Conservation (phyloP, 805 yeast species). For the Kuraishia cidri region DNA sequence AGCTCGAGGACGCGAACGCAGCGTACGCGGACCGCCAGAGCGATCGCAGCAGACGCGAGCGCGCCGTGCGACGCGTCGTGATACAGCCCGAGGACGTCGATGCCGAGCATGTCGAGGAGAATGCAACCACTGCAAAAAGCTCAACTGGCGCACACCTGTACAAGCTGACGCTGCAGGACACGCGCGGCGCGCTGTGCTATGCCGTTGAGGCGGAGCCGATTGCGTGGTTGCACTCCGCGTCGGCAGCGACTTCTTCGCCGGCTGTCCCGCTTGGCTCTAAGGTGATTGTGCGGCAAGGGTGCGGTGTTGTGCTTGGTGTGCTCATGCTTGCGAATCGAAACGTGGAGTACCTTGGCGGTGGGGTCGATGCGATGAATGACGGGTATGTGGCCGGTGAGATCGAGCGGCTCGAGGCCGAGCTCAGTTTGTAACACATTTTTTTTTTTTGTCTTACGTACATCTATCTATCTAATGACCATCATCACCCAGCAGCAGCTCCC, state of each 20-base stretch:
- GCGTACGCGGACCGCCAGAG: slow-evolving; percentile 49
- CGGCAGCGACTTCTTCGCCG: too few relatives aligned
- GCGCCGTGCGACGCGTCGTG: slow-evolving; percentile 13
- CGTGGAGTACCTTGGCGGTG: slow-evolving; percentile 26
- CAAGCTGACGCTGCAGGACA: slow-evolving; percentile 52
- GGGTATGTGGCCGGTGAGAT: slow-evolving; percentile 2
- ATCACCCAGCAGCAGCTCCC: too few relatives aligned
- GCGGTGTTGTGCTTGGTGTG: slow-evolving; percentile 7
- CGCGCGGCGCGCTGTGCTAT: slow-evolving; percentile 36
- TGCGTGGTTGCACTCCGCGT: too few relatives aligned
- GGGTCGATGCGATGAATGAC: slow-evolving; percentile 27
- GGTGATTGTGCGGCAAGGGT: neutral
- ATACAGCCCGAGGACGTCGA: slow-evolving; percentile 43
- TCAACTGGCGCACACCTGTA: too few relatives aligned
- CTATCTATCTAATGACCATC: slow-evolving; percentile 31
- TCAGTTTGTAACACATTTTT: slow-evolving; percentile 5
- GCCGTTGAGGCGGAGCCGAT: slow-evolving; percentile 46
- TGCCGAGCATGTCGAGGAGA: slow-evolving; percentile 21
- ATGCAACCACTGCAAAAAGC: too few relatives aligned
- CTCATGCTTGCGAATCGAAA: slow-evolving; percentile 18
- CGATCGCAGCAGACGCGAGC: slow-evolving; percentile 7
- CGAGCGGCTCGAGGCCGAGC: slow-evolving; percentile 5
- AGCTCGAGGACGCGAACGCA: slow-evolving; percentile 45
- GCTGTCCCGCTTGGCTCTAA: slow-evolving; percentile 2
- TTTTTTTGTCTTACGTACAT: too few relatives aligned